These are phyloP conservation scores for Thymus quinquecostatus DNA, from an alignment of 257 asterid genomes.

Conservation along the genomic window DNA sequence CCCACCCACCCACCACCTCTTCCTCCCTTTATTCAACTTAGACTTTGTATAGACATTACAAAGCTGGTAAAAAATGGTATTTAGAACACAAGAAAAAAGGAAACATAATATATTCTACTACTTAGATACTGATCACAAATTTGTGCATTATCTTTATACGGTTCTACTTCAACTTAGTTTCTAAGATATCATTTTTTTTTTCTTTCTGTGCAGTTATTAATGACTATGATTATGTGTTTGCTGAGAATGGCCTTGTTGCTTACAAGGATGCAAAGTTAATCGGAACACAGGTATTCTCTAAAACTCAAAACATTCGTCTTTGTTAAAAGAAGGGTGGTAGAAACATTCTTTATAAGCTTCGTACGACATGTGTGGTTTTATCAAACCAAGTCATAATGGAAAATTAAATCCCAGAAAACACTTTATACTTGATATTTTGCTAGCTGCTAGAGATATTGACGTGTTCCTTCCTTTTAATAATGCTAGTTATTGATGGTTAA, in stretches of 20 bases:
- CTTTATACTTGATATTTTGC: neutral
- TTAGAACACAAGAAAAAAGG: too few species aligned
- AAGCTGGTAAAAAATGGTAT: too few species aligned
- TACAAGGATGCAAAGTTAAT: constrained; percentile 71
- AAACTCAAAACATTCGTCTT: neutral
- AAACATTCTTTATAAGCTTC: constrained; percentile 14
- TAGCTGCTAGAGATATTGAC: neutral
- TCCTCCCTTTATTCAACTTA: too few species aligned
- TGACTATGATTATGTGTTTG: constrained; percentile 83
- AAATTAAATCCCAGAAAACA: too few species aligned
- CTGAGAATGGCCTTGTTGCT: constrained; percentile 98
- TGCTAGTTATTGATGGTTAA: neutral
- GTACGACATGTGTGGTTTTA: too few species aligned
- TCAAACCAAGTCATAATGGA: too few species aligned
- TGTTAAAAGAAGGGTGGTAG: constrained; percentile 1
- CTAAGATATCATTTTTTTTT: constrained; percentile 20
- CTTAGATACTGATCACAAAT: constrained; percentile 12
- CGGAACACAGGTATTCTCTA: constrained; percentile 72
- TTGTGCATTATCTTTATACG: constrained; percentile 13
- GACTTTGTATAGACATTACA: too few species aligned
- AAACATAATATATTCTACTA: too few species aligned
- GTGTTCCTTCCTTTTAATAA: neutral
- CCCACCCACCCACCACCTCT: too few species aligned
- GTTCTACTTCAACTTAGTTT: constrained; percentile 21
- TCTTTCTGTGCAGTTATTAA: constrained; percentile 56